Evolutionary conservation across 2,329 filamentous ascomycete genomes (phyloP), one percentile per base, ranked within the genome.

Genomic region (Elsinoe australis): DNA sequence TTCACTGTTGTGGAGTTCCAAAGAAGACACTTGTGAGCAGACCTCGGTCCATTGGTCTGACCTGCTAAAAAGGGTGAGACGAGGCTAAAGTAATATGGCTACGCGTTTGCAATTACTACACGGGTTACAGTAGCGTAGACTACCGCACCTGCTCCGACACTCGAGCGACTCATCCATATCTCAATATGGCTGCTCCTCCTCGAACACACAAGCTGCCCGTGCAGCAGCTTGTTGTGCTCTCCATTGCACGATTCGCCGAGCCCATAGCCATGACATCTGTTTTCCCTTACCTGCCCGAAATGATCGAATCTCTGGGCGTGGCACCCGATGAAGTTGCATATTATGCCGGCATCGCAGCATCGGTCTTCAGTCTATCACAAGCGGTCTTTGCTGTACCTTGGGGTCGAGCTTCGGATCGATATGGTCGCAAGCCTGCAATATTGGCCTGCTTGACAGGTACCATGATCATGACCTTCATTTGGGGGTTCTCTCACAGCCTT

Each of bases 261-360:
- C 89, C 89, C 18, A 88, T 95, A 57, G 87, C 89, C 47, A 77
- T 94, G 54, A 95, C 88, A 2, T 90, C 86, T 61, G 89, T 95
- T 64, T 94, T 90, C 59, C 89, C 89, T 9, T 95, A 95, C 82
- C 56, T 94, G 78, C 51, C 89, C 82, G 85, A 89, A 65, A 92
- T 94, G 85, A 84, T 94, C 49, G 76, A 82, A 56, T 83, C 80
- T 61, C 87, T 94, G 54, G 80, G 83, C 7, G 72, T 94, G 12
- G 72, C 77, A 5, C 75, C 80, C 55, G 77, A 83, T 56, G 73
- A 87, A 35, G 77, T 94, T 18, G 85, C 85, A 33, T 83, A 81
- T 67, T 94, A 90, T 68, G 85, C 89, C 17, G 89, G 89, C 44
- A 78, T 94, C 61, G 87, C 92, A 56, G 89, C 87, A 4, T 82